Percentiles rank a stretch among this genome's conserved stretches.
Conservation (phyloP, 192 early-diverging fungal species). For the Chytriomyces confervae region DNA sequence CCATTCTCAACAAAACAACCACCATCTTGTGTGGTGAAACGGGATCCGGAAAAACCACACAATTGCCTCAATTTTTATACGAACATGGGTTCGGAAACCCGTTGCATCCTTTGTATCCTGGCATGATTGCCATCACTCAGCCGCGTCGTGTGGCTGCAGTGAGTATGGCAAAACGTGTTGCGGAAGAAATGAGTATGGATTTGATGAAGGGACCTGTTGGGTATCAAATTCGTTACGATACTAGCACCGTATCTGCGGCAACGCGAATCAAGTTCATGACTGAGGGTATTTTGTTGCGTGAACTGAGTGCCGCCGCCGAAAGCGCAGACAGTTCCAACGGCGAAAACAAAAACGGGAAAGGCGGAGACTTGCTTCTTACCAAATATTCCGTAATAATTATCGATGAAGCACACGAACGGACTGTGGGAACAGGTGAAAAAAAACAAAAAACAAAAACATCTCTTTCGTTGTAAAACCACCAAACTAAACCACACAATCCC, state of each 20-base stretch:
- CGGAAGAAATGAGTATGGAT: conserved; percentile 79
- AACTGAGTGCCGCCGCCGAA: conserved; percentile 61
- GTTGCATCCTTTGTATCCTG: conserved; percentile 68
- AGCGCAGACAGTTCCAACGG: background rate
- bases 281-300: conserved; percentile 96
- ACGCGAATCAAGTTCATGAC: conserved; percentile 99
- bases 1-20: conserved; percentile 83
- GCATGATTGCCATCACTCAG: conserved; percentile 97
- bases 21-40: conserved; percentile 98
- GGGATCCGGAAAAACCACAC: conserved; percentile 92
- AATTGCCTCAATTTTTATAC: conserved; percentile 96
- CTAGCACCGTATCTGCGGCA: conserved; percentile 63
- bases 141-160: conserved; percentile 97
- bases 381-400: conserved; percentile 96
- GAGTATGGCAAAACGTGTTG: conserved; percentile 94
- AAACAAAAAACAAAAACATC: no score
- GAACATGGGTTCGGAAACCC: conserved; percentile 98
- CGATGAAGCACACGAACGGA: conserved; percentile 99
- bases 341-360: conserved; percentile 1
- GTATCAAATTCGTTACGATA: conserved; percentile 93
- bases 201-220: conserved; percentile 71
- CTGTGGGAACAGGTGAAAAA: conserved; percentile 74
- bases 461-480: no score
- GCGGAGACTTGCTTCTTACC: conserved; percentile 83
- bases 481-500: no score